Conservation (phyloP, 176 grass and related monocot species). For the Puya raimondii region DNA sequence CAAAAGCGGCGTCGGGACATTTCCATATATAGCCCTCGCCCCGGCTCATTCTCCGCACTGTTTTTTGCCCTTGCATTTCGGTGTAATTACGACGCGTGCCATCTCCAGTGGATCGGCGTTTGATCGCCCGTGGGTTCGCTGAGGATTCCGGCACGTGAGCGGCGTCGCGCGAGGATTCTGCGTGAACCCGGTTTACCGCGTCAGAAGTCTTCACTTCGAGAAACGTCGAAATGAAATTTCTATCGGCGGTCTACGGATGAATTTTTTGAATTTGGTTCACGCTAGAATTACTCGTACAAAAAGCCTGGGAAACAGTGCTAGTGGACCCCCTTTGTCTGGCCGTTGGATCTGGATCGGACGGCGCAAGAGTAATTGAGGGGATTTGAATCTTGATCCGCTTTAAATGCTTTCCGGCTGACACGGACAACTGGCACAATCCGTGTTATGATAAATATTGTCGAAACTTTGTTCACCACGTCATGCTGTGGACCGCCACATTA, state of each 20-base stretch:
- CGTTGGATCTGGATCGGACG: not conserved
- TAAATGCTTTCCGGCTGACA: not conserved
- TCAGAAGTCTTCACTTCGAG: too few species aligned
- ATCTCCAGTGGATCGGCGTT: not conserved
- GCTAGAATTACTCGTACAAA: not conserved
- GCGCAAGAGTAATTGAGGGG: not conserved
- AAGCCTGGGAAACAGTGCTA: not conserved
- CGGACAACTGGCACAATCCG: not conserved
- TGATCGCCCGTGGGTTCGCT: too few species aligned
- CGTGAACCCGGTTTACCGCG: too few species aligned
- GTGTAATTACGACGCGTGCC: not conserved
- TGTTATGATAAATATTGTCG: too few species aligned
- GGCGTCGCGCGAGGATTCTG: too few species aligned
- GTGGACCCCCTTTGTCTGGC: not conserved
- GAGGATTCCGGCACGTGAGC: slow-evolving; percentile 6
- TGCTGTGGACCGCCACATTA: too few species aligned
- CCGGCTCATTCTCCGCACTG: not conserved
- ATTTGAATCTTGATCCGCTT: not conserved
- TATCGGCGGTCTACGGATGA: not conserved
- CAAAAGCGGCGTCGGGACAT: slow-evolving; percentile 11
- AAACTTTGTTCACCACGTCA: too few species aligned
- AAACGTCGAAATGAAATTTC: too few species aligned
- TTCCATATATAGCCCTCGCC: not conserved
- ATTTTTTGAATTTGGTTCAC: not conserved
- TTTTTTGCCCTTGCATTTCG: not conserved